phyloP scores from a whole-genome alignment of 2,329 filamentous ascomycete genomes.

The Aspergillus pseudonomiae region DNA sequence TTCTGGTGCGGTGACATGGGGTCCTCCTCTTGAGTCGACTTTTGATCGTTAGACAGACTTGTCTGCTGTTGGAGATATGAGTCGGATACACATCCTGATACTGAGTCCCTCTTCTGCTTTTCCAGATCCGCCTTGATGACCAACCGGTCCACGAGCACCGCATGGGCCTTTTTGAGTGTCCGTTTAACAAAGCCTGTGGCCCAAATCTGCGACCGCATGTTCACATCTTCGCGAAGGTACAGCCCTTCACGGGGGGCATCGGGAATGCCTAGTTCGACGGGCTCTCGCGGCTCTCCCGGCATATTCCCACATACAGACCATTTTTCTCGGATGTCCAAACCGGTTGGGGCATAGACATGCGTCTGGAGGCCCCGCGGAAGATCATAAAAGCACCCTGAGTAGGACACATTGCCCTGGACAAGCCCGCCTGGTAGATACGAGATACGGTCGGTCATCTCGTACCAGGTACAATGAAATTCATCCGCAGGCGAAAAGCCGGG shows the following conservation, averaged over 20 bases:
- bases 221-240: constrained; percentile 83
- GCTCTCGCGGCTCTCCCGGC: constrained; percentile 68
- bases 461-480: constrained; percentile 76
- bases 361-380: constrained; percentile 74
- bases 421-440: constrained; percentile 71
- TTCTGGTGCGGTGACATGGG: neutral
- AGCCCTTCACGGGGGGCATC: constrained; percentile 69
- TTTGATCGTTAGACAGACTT: neutral
- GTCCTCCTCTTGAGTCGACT: neutral
- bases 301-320: constrained; percentile 76
- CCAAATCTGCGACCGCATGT: constrained; percentile 78
- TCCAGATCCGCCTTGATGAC: constrained; percentile 52
- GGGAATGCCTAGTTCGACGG: constrained; percentile 65
- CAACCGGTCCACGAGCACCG: constrained; percentile 67
- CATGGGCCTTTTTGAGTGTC: constrained; percentile 77
- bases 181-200: constrained; percentile 78
- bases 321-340: constrained; percentile 75
- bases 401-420: constrained; percentile 69
- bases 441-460: constrained; percentile 76
- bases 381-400: constrained; percentile 80
- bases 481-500: constrained; percentile 69
- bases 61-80: neutral
- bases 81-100: neutral
- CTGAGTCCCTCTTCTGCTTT: neutral
- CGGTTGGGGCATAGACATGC: constrained; percentile 80